These are phyloP conservation scores for Thalassiosira hispida DNA, from an alignment of 352 stramenopile genomes.

Conservation along the genomic window DNA sequence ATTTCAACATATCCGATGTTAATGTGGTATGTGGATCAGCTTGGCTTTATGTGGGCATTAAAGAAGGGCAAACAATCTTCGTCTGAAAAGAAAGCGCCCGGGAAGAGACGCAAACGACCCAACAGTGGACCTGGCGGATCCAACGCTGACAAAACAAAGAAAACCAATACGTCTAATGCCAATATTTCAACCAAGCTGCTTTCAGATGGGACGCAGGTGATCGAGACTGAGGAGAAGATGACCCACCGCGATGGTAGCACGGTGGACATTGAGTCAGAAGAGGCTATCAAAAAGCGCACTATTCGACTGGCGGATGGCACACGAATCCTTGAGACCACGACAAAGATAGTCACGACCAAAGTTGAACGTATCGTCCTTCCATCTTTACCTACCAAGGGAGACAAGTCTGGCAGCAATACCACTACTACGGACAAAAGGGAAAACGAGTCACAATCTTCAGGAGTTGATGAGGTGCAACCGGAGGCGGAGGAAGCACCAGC, in stretches of 20 bases:
- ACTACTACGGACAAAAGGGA: no score
- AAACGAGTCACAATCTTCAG: no score
- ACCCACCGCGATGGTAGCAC: background rate
- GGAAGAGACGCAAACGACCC: background rate
- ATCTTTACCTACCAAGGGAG: no score
- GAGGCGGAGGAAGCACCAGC: slow-evolving; percentile 13
- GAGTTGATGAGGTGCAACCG: no score
- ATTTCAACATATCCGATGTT: no score
- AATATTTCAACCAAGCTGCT: background rate
- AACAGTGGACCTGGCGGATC: no score
- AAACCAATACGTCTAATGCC: no score
- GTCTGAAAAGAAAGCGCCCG: background rate
- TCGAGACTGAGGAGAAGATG: background rate
- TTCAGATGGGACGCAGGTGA: slow-evolving; percentile 6
- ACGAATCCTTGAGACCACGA: slow-evolving; percentile 4
- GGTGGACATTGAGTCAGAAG: background rate
- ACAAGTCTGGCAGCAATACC: no score
- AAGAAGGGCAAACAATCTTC: background rate
- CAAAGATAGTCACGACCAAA: background rate
- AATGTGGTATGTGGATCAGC: no score
- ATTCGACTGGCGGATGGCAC: slow-evolving; percentile 5
- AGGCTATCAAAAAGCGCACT: background rate
- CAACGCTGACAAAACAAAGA: no score
- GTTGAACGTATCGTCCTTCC: slow-evolving; percentile 3
- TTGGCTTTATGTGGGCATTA: slow-evolving; percentile 9